phyloP scores from a whole-genome alignment of 768 basidiomycete genomes.

The Lentinula guzmanii region DNA sequence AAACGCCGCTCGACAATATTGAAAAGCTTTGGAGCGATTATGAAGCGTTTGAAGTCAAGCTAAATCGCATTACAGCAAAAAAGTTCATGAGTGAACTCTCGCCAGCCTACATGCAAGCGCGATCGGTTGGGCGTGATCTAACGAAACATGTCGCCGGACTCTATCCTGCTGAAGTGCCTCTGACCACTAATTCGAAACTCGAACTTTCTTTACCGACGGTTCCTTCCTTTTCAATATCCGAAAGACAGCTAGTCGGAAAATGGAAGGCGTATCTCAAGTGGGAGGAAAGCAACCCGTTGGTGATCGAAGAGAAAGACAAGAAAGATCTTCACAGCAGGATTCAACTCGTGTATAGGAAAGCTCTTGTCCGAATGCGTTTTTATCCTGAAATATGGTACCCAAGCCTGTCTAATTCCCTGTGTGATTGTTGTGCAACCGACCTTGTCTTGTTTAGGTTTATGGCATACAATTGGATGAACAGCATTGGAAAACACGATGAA shows the following conservation, averaged over 20 bases:
- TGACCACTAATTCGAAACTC: slow-evolving; percentile 32
- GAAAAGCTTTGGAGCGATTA: slow-evolving; percentile 92
- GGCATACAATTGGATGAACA: slow-evolving; percentile 79
- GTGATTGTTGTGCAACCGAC: neutral
- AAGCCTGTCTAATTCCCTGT: neutral
- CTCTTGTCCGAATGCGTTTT: slow-evolving; percentile 87
- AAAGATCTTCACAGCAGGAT: slow-evolving; percentile 62
- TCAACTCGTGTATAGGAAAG: slow-evolving; percentile 82
- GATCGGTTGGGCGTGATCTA: slow-evolving; percentile 80
- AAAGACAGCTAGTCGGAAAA: slow-evolving; percentile 69
- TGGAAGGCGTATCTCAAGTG: slow-evolving; percentile 95
- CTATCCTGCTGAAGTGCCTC: slow-evolving; percentile 40
- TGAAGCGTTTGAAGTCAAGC: slow-evolving; percentile 81
- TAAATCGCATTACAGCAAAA: slow-evolving; percentile 93
- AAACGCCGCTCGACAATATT: slow-evolving; percentile 90
- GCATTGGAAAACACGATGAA: slow-evolving; percentile 74
- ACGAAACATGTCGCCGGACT: slow-evolving; percentile 62
- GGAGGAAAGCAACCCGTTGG: slow-evolving; percentile 93
- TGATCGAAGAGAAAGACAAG: slow-evolving; percentile 82
- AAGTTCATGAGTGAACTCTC: slow-evolving; percentile 94
- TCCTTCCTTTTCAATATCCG: slow-evolving; percentile 67
- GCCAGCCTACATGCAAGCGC: slow-evolving; percentile 92
- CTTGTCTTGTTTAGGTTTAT: slow-evolving; percentile 62
- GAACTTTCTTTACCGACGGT: slow-evolving; percentile 58
- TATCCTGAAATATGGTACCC: slow-evolving; percentile 90